Conservation (phyloP, 83 land plant genomes). For the Thuja plicata region DNA sequence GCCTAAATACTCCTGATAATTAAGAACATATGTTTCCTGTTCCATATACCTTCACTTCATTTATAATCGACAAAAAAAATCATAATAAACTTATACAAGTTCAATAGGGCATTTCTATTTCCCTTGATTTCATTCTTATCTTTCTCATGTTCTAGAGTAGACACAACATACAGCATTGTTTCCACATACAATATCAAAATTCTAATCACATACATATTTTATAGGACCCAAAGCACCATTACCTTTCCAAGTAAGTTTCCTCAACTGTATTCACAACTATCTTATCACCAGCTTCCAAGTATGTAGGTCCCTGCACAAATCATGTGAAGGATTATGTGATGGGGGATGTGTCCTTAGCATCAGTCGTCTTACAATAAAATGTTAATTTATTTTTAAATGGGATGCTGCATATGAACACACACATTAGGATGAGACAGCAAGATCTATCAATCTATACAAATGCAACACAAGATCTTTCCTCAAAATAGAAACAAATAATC, state of each 20-base stretch:
- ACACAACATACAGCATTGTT: neutral
- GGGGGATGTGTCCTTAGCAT: neutral
- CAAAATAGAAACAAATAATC: neutral
- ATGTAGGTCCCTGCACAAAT: conserved; percentile 33
- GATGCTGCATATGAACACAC: neutral
- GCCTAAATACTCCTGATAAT: neutral
- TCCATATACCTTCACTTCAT: neutral
- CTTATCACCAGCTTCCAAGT: conserved; percentile 31
- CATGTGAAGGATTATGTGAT: neutral
- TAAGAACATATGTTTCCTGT: neutral
- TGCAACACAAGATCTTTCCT: neutral
- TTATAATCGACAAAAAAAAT: neutral
- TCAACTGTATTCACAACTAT: conserved; percentile 33
- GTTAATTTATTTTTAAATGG: neutral
- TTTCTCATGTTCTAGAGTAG: neutral
- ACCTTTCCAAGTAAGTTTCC: conserved; percentile 38
- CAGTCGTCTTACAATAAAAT: neutral
- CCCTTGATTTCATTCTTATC: neutral
- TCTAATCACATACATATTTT: neutral
- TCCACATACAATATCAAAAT: neutral
- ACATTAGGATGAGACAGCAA: neutral
- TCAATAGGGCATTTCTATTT: neutral
- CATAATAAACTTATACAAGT: neutral
- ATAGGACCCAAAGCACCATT: neutral
- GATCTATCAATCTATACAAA: neutral